Evolutionary conservation across 352 stramenopile genomes (phyloP).

Genomic region (Elongisporangium senticosum): DNA sequence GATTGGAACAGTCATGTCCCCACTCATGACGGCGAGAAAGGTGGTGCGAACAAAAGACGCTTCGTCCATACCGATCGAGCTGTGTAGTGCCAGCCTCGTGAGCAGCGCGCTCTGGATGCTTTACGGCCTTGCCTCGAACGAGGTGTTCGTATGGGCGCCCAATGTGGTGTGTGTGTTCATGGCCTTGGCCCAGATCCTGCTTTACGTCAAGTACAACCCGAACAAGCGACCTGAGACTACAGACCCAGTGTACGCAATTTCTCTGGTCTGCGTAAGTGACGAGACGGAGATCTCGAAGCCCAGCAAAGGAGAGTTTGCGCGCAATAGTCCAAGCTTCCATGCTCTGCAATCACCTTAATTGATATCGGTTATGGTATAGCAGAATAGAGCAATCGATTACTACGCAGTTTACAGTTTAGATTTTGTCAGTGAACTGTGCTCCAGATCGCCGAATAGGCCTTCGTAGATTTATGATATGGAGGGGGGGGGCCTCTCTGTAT

Average conservation of each 20-base stretch:
- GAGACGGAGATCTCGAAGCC: no score
- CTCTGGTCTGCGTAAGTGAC: no score
- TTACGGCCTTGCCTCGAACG: conserved; percentile 24
- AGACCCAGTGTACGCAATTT: no score
- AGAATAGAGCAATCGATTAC: no score
- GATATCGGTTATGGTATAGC: no score
- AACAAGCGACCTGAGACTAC: conserved; percentile 8
- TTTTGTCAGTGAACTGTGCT: no score
- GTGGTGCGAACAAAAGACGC: conserved; percentile 35
- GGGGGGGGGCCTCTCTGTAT: no score
- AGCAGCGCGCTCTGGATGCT: conserved; percentile 43
- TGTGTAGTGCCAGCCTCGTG: conserved; percentile 32
- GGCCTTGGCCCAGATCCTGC: conserved; percentile 12
- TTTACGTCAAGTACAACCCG: conserved; percentile 22
- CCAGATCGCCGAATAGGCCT: no score
- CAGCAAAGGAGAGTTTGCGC: no score
- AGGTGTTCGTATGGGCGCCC: conserved; percentile 19
- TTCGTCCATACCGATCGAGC: conserved; percentile 29
- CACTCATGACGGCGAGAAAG: conserved; percentile 37
- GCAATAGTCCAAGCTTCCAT: conserved; percentile 5
- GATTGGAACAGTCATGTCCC: conserved; percentile 32
- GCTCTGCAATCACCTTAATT: conserved; percentile 7
- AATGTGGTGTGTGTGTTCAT: conserved; percentile 16
- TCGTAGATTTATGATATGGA: no score
- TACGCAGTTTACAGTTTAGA: no score